These are phyloP conservation scores for Rutstroemia sp. DNA, from an alignment of 2,329 filamentous ascomycete species.

Conservation along the genomic window DNA sequence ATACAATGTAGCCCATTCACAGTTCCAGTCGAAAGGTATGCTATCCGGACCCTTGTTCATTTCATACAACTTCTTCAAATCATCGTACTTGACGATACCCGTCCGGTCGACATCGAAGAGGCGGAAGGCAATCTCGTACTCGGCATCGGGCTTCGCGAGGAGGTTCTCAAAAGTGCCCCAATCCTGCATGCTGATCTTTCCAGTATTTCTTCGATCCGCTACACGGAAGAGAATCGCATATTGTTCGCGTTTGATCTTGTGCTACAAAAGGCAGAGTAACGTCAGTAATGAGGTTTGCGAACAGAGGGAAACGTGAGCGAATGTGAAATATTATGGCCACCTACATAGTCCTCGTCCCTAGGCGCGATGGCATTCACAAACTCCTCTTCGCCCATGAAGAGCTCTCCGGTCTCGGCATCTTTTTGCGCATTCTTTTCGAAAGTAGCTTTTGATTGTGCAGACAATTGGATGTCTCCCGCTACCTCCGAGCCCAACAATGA, in stretches of 20 bases:
- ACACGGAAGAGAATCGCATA: conserved; percentile 90
- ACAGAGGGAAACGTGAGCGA: no score
- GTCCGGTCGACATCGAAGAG: conserved; percentile 84
- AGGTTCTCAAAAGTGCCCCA: conserved; percentile 94
- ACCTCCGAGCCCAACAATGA: conserved; percentile 59
- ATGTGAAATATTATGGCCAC: conserved; percentile 31
- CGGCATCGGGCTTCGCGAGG: conserved; percentile 86
- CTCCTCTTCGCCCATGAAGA: conserved; percentile 74
- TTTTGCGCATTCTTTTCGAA: conserved; percentile 72
- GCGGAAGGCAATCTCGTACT: conserved; percentile 98
- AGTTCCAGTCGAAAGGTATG: conserved; percentile 95
- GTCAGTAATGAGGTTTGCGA: conserved; percentile 17
- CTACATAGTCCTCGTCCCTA: conserved; percentile 81
- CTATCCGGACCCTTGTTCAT: conserved; percentile 77
- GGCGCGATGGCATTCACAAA: conserved; percentile 91
- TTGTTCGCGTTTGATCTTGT: conserved; percentile 95
- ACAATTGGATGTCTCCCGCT: conserved; percentile 47
- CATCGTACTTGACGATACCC: conserved; percentile 81
- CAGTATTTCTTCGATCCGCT: conserved; percentile 70
- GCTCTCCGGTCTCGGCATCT: conserved; percentile 68
- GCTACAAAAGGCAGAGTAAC: conserved; percentile 43
- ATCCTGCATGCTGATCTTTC: conserved; percentile 71
- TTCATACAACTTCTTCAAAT: conserved; percentile 79
- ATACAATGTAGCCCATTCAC: conserved; percentile 93
- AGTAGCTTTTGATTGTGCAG: conserved; percentile 64